Conservation (phyloP, 768 basidiomycete species). For the Trametopsis cervina region DNA sequence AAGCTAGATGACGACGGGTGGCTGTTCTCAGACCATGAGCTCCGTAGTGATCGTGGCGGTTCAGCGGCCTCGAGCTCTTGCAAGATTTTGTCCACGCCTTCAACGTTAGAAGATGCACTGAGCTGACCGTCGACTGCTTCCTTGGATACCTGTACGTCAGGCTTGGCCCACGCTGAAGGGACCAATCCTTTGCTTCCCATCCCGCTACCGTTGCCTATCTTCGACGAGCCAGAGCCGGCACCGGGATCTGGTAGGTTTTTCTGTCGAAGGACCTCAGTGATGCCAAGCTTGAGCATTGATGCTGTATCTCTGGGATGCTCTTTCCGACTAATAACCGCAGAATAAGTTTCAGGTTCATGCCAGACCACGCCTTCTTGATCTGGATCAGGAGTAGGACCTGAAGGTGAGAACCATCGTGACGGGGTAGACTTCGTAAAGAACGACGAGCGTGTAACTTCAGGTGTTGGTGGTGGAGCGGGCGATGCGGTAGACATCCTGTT, state of each 20-base stretch:
- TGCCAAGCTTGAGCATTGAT: slow-evolving; percentile 38
- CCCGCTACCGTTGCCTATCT: slow-evolving; percentile 13
- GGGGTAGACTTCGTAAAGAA: slow-evolving; percentile 42
- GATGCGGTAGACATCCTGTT: slow-evolving; percentile 4
- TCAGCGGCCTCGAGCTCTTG: slow-evolving; percentile 33
- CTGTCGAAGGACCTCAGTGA: slow-evolving; percentile 57
- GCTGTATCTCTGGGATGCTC: slow-evolving; percentile 57
- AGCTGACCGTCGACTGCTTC: slow-evolving; percentile 47
- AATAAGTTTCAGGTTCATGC: slow-evolving; percentile 56
- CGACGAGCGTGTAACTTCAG: slow-evolving; percentile 31
- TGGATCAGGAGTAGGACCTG: slow-evolving; percentile 43
- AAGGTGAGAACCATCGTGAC: slow-evolving; percentile 41
- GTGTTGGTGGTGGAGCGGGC: slow-evolving; percentile 14
- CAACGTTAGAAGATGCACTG: slow-evolving; percentile 23
- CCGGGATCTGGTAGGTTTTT: slow-evolving; percentile 34
- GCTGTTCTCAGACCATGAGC: slow-evolving; percentile 8
- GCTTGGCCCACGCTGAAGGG: slow-evolving; percentile 46
- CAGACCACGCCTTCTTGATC: slow-evolving; percentile 51
- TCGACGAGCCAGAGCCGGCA: slow-evolving; percentile 12
- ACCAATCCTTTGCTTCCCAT: slow-evolving; percentile 22
- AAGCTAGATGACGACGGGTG: slow-evolving; percentile 19
- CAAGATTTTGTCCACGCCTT: slow-evolving; percentile 38
- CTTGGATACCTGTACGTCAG: slow-evolving; percentile 48
- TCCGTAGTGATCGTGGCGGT: slow-evolving; percentile 17
- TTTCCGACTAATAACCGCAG: slow-evolving; percentile 54